Conservation (phyloP, 352 stramenopile genomes). For the Phytophthora litchii region DNA sequence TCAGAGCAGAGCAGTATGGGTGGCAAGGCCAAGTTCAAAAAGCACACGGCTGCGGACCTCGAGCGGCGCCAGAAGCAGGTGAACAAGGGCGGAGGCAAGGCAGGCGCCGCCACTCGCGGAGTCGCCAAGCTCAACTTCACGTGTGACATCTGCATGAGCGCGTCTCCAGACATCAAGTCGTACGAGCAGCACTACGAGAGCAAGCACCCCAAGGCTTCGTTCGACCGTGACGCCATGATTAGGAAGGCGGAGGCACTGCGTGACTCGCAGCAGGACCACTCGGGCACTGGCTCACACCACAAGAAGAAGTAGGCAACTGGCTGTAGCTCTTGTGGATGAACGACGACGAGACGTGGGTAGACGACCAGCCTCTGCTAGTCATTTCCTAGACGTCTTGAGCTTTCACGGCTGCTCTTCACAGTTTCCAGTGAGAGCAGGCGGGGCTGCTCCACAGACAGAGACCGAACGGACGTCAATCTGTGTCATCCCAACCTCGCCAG, state of each 20-base stretch:
- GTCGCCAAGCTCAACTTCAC: slow-evolving; percentile 71
- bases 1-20: slow-evolving; percentile 41
- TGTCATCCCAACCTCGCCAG: slow-evolving; percentile 11
- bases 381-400: slow-evolving; percentile 24
- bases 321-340: slow-evolving; percentile 16
- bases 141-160: slow-evolving; percentile 70
- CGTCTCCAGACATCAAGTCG: slow-evolving; percentile 68
- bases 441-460: slow-evolving; percentile 13
- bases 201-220: slow-evolving; percentile 63
- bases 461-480: slow-evolving; percentile 12
- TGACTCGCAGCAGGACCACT: slow-evolving; percentile 36
- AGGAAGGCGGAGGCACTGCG: slow-evolving; percentile 56
- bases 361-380: slow-evolving; percentile 1
- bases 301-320: slow-evolving; percentile 42
- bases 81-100: slow-evolving; percentile 65
- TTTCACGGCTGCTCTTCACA: slow-evolving; percentile 7
- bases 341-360: slow-evolving; percentile 11
- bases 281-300: slow-evolving; percentile 56
- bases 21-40: slow-evolving; percentile 81
- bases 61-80: slow-evolving; percentile 51
- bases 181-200: slow-evolving; percentile 63
- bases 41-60: slow-evolving; percentile 76
- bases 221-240: slow-evolving; percentile 59
- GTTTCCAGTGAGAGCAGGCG: background rate
- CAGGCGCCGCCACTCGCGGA: slow-evolving; percentile 40